These are phyloP conservation scores for Trichocomaceae sp. DNA, from an alignment of 2,329 filamentous ascomycete genomes.

Conservation along the genomic window DNA sequence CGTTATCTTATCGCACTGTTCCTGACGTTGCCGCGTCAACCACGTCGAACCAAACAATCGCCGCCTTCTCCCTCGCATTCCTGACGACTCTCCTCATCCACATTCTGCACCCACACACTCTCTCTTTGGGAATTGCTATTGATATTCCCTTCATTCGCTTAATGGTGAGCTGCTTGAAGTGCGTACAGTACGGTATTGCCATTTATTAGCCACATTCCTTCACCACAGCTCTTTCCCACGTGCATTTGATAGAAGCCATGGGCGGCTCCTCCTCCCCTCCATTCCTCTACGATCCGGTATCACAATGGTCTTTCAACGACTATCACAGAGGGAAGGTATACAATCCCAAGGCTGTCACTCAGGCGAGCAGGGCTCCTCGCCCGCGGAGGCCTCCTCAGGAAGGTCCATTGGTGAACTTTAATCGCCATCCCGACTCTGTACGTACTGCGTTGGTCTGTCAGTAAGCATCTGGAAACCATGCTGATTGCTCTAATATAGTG, in stretches of 20 bases:
- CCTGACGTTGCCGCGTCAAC: slow-evolving; percentile 10
- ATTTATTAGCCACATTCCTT: slow-evolving; percentile 12
- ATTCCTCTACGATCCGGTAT: slow-evolving; percentile 63
- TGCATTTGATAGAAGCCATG: slow-evolving; percentile 34
- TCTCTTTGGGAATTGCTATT: neutral
- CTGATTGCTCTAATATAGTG: slow-evolving; percentile 26
- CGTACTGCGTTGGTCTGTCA: neutral
- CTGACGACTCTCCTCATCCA: slow-evolving; percentile 11
- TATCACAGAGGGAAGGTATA: slow-evolving; percentile 51
- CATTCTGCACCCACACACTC: slow-evolving; percentile 16
- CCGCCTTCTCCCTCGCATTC: slow-evolving; percentile 16
- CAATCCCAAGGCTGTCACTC: slow-evolving; percentile 78
- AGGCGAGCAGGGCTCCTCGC: slow-evolving; percentile 66
- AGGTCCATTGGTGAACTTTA: slow-evolving; percentile 74
- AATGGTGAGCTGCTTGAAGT: neutral
- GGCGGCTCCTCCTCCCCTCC: slow-evolving; percentile 54
- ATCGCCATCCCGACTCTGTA: slow-evolving; percentile 73
- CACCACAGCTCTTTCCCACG: slow-evolving; percentile 23
- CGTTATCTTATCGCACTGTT: slow-evolving; percentile 8
- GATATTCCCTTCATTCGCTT: slow-evolving; percentile 21
- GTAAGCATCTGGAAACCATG: neutral
- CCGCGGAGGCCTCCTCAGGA: slow-evolving; percentile 56
- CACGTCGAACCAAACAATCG: slow-evolving; percentile 5
- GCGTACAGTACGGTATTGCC: no score
- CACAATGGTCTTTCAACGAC: slow-evolving; percentile 47